Evolutionary conservation across 805 yeast genomes (phyloP), one percentile per base, ranked within the genome.

Genomic region (Grigorovia transvaalensis): DNA sequence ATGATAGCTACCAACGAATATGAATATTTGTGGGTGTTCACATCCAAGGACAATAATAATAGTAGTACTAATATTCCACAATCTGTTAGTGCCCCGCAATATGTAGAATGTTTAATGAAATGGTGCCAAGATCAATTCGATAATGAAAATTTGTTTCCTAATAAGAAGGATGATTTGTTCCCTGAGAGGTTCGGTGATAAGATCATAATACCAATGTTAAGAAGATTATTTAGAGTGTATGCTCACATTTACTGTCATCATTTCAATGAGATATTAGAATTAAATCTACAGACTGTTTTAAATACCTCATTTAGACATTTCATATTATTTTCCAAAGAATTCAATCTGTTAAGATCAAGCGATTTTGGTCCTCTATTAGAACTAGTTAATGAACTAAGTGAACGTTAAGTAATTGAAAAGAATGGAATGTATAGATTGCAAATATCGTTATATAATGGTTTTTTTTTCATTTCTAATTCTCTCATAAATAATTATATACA

Each of bases 201-300:
- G 48, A 76, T 88, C 55, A 86, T 88, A 45, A 85, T 82, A 61
- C 90, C 95, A 18, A 88, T 93, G 47, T 80, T 93, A 75, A 88
- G 91, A 69, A 79, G 99, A 58, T 73, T 93, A 49, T 93, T 90
- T 69, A 78, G 99, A 65, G 89, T 93, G 3, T 93, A 93, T 64
- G 98, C 99, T 1, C 99, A 93, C 70, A 87, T 93, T 45, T 93
- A 93, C 69, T 93, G 99, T 64, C 98, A 93, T 64, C 99, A 93
- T 67, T 91, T 93, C 68, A 96, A 89, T 65, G 96, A 91, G 68
- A 86, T 93, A 52, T 80, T 89, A 44, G 98, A 90, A 65, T 74
- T 93, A 59, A 96, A 96, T 2, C 73, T 91, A 60, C 96, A 90
- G 66, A 85, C 95, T 12, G 96, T 91, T 60, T 75, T 91, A 58